Evolutionary conservation across 140 eudicot genomes (phyloP).

Genomic region (Anethum foeniculum): DNA sequence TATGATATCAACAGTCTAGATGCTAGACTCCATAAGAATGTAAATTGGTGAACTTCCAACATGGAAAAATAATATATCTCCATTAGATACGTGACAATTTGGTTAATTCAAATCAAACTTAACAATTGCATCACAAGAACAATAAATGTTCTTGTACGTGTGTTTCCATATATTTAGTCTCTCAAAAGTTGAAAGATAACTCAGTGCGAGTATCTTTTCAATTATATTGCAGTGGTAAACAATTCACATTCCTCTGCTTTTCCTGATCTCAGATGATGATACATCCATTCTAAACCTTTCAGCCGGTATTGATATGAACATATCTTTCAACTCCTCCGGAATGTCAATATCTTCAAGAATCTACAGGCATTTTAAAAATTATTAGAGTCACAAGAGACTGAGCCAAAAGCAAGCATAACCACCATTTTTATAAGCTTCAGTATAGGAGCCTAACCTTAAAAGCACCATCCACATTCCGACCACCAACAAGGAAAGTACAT

Average conservation of each 20-base stretch:
- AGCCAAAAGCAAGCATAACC: neutral
- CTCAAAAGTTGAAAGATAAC: neutral
- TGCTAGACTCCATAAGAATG: neutral
- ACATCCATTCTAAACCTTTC: slow-evolving; percentile 85
- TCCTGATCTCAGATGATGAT: slow-evolving; percentile 78
- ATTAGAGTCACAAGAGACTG: neutral
- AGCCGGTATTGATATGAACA: slow-evolving; percentile 78
- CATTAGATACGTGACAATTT: neutral
- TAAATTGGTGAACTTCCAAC: neutral
- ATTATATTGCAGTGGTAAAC: neutral
- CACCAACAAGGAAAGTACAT: slow-evolving; percentile 71
- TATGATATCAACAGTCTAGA: neutral
- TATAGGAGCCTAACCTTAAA: slow-evolving; percentile 45
- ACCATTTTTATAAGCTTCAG: neutral
- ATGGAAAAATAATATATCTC: neutral
- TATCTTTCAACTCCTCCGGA: slow-evolving; percentile 56
- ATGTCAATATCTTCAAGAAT: slow-evolving; percentile 82
- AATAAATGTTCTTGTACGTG: neutral
- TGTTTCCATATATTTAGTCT: neutral
- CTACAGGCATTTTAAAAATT: slow-evolving; percentile 26
- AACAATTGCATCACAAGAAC: neutral
- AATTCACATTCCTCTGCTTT: slow-evolving; percentile 25
- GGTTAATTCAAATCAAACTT: neutral
- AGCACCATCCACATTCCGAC: slow-evolving; percentile 78
- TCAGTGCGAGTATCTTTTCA: neutral